These are phyloP conservation scores for Wickerhamomyces sp. DNA, from an alignment of 1,139 yeast genomes.

Conservation along the genomic window DNA sequence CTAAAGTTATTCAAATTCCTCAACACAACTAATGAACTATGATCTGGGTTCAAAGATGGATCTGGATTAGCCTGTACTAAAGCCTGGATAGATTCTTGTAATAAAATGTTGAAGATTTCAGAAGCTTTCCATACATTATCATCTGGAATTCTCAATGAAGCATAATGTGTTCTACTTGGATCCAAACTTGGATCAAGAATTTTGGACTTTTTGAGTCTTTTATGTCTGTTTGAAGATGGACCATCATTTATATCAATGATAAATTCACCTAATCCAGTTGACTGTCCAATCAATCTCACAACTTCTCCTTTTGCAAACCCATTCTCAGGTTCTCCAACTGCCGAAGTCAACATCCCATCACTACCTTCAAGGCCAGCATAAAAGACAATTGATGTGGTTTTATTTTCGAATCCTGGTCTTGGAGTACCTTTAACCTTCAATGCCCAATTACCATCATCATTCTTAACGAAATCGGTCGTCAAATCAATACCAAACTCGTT, in stretches of 20 bases:
- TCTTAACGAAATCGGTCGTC: conserved; percentile 72
- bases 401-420: conserved; percentile 40
- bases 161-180: conserved; percentile 56
- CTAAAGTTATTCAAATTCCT: conserved; percentile 57
- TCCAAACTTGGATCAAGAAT: conserved; percentile 37
- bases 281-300: conserved; percentile 46
- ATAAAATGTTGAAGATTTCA: conserved; percentile 65
- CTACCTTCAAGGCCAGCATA: conserved; percentile 72
- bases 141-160: conserved; percentile 66
- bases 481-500: conserved; percentile 56
- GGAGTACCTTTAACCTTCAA: conserved; percentile 63
- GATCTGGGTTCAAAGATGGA: conserved; percentile 30
- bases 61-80: conserved; percentile 34
- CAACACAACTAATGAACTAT: conserved; percentile 40
- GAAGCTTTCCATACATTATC: conserved; percentile 75
- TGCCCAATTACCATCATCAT: conserved; percentile 75
- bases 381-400: conserved; percentile 64
- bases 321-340: conserved; percentile 29
- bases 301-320: conserved; percentile 25
- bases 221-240: conserved; percentile 40
- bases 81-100: conserved; percentile 62
- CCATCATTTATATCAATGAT: conserved; percentile 46
- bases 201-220: conserved; percentile 22
- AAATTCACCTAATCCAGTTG: conserved; percentile 54
- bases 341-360: conserved; percentile 38